phyloP scores from a whole-genome alignment of 768 basidiomycete genomes.

The Mycena epipterygia region DNA sequence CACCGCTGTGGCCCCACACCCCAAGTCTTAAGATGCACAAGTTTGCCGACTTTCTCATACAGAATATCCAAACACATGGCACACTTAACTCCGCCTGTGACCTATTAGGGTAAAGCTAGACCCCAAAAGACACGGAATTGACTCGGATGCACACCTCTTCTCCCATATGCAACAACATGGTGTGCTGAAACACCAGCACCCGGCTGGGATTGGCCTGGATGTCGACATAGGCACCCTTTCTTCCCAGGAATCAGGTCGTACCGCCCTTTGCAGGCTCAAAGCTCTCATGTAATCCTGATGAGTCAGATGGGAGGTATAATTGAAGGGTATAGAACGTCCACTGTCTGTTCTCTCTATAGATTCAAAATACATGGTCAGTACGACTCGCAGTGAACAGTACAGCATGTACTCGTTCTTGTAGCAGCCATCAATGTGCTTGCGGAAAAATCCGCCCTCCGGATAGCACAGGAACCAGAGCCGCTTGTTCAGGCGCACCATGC shows the following conservation, averaged over 20 bases:
- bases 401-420: slow-evolving; percentile 2
- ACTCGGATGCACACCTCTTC: too few relatives aligned
- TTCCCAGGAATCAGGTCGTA: slow-evolving; percentile 19
- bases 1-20: too few relatives aligned
- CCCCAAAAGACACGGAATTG: too few relatives aligned
- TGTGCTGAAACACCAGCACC: slow-evolving; percentile 34
- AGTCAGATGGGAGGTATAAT: slow-evolving; percentile 32
- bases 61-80: slow-evolving; percentile 31
- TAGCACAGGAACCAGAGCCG: slow-evolving; percentile 32
- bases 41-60: slow-evolving; percentile 31
- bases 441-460: slow-evolving; percentile 30
- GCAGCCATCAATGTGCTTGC: slow-evolving; percentile 14
- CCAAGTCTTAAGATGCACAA: slow-evolving; percentile 8
- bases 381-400: too few relatives aligned
- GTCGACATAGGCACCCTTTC: slow-evolving; percentile 12
- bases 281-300: slow-evolving; percentile 25
- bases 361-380: too few relatives aligned
- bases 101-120: too few relatives aligned
- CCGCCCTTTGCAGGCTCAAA: slow-evolving; percentile 26
- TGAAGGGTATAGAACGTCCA: slow-evolving; percentile 35
- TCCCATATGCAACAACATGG: slow-evolving; percentile 24
- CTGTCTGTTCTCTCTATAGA: slow-evolving; percentile 4
- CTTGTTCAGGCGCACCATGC: slow-evolving; percentile 36
- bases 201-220: slow-evolving; percentile 29
- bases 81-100: slow-evolving; percentile 25